These are phyloP conservation scores for Medicago lupulina DNA, from an alignment of 306 rosid species.

Conservation along the genomic window DNA sequence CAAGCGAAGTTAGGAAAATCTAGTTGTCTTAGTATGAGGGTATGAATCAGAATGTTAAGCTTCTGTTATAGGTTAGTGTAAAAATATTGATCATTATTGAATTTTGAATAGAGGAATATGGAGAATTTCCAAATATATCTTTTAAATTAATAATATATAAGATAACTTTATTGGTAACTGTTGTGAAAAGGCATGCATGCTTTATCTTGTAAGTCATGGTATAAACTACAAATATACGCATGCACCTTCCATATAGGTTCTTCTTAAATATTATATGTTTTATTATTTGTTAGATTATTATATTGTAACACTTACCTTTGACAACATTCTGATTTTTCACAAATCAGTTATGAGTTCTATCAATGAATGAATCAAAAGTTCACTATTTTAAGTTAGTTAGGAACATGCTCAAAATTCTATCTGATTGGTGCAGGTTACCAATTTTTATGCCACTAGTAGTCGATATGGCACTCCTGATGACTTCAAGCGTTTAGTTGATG, in stretches of 20 bases:
- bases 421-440: conserved; percentile 76
- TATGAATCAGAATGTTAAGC: not conserved
- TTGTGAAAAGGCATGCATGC: conserved; percentile 13
- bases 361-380: not conserved
- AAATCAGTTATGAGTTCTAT: not conserved
- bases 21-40: not conserved
- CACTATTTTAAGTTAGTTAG: conserved; percentile 14
- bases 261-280: conserved; percentile 18
- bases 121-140: conserved; percentile 23
- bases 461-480: conserved; percentile 96
- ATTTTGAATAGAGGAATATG: conserved; percentile 26
- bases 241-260: not conserved
- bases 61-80: conserved; percentile 13
- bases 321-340: conserved; percentile 3
- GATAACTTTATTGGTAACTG: not conserved
- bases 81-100: conserved; percentile 6
- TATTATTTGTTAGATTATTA: not conserved
- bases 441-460: conserved; percentile 88
- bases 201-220: conserved; percentile 26
- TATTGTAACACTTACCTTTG: conserved; percentile 20
- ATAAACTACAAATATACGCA: conserved; percentile 17
- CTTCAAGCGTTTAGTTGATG: conserved; percentile 96
- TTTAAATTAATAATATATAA: conserved; percentile 10
- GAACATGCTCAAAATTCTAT: conserved; percentile 38
- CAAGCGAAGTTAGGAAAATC: not conserved